phyloP scores from a whole-genome alignment of 2,329 filamentous ascomycete genomes.

The Dothidotthia symphoricarpi region DNA sequence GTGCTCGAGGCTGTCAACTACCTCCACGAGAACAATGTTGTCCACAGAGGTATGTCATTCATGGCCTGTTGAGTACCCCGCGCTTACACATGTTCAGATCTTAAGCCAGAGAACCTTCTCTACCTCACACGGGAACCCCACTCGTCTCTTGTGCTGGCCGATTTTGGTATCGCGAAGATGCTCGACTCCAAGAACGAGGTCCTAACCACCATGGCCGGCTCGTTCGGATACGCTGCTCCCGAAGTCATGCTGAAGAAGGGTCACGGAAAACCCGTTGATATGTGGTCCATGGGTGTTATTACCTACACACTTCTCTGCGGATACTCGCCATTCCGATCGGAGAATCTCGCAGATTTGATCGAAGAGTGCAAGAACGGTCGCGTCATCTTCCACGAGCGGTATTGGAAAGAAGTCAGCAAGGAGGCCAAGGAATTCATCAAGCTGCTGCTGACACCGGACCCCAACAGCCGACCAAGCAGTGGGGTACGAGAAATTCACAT shows the following conservation, averaged over 20 bases:
- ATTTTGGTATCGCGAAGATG: conserved; percentile 99
- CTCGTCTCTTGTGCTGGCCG: conserved; percentile 87
- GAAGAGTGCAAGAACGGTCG: conserved; percentile 83
- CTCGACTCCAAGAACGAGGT: conserved; percentile 87
- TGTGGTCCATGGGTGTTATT: conserved; percentile 99
- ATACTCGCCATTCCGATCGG: conserved; percentile 95
- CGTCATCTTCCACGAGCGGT: conserved; percentile 94
- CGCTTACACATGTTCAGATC: conserved; percentile 58
- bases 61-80: background rate
- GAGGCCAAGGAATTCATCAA: conserved; percentile 96
- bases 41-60: conserved; percentile 73
- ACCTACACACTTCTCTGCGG: conserved; percentile 97
- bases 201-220: conserved; percentile 96
- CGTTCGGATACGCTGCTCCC: conserved; percentile 94
- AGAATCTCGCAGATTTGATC: conserved; percentile 88
- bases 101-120: conserved; percentile 96
- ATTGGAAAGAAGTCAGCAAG: conserved; percentile 95
- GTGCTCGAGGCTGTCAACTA: conserved; percentile 92
- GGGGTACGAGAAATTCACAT: conserved; percentile 53
- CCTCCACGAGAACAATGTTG: conserved; percentile 89
- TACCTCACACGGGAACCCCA: conserved; percentile 77
- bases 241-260: conserved; percentile 98
- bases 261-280: conserved; percentile 96
- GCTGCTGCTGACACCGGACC: conserved; percentile 73
- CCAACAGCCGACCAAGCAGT: conserved; percentile 73